Base-by-base conservation (phyloP, 139 green algal genomes). In the Dunaliella sp. region DNA sequence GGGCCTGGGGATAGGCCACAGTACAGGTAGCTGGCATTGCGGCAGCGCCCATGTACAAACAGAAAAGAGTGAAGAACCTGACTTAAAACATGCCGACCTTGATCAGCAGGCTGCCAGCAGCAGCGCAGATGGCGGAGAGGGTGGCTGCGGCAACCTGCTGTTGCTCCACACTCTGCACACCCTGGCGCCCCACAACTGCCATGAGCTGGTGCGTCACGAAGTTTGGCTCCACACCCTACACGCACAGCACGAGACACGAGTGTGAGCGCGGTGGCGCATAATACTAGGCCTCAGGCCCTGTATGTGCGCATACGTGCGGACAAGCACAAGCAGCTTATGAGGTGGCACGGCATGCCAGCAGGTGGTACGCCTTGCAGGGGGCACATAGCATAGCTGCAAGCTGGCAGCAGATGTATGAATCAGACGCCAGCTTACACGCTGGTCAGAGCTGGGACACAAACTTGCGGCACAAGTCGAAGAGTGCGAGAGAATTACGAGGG, bases 121-220 rank as follows among this genome's bases (percentile, higher is more conserved):
- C 95, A 2, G 93, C 95, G 87, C 97, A 91, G 1, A 94, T 95
- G 32, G 95, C 95, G 3, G 91, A 95, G 38, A 97, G 85, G 22
- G 95, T 94, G 3, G 95, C 91, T 7, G 90, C 89, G 0, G 91
- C 93, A 1, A 93, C 86, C 90, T 98, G 95, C 87, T 97, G 93
- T 38, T 85, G 87, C 87, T 96, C 95, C 78, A 97, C 91, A 1
- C 58, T 85, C 0, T 90, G 78, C 38, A 95, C 88, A 2, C 95
- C 95, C 77, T 91, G 91, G 24, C 88, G 89, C 24, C 95, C 94
- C 37, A 98, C 83, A 0, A 83, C 84, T 0, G 89, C 84, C 86
- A 95, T 87, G 77, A 98, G 90, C 81, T 92, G 88, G 31, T 86
- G 72, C 0, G 91, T 94, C 48, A 93, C 78, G 1, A 35, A 80